phyloP scores from a whole-genome alignment of 2,329 filamentous ascomycete genomes.

The Diaporthe velutina region DNA sequence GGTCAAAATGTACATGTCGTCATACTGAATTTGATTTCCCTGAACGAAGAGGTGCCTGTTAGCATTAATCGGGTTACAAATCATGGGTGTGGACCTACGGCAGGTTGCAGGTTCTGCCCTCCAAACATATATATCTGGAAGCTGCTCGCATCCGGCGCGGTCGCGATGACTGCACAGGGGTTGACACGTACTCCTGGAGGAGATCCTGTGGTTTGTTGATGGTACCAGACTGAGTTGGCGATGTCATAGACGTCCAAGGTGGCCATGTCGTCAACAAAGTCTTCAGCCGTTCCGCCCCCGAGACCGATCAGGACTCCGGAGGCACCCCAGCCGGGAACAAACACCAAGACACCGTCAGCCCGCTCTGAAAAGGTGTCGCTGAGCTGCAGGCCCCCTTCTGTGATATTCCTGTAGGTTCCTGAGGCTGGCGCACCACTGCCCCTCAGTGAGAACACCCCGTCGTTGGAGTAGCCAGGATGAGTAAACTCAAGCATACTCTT shows the following conservation, averaged over 20 bases:
- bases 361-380: slow-evolving; percentile 77
- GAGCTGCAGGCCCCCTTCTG: slow-evolving; percentile 76
- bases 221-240: slow-evolving; percentile 78
- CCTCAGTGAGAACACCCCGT: slow-evolving; percentile 68
- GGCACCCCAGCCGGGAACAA: slow-evolving; percentile 80
- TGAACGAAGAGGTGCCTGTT: slow-evolving; percentile 41
- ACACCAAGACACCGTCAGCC: slow-evolving; percentile 80
- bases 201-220: slow-evolving; percentile 76
- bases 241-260: slow-evolving; percentile 82
- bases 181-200: slow-evolving; percentile 77
- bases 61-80: slow-evolving; percentile 5
- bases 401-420: slow-evolving; percentile 81
- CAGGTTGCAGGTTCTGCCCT: slow-evolving; percentile 78
- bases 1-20: slow-evolving; percentile 81
- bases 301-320: slow-evolving; percentile 79
- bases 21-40: slow-evolving; percentile 68
- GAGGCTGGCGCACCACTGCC: slow-evolving; percentile 69
- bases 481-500: slow-evolving; percentile 83
- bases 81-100: slow-evolving; percentile 51
- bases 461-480: slow-evolving; percentile 77
- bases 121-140: slow-evolving; percentile 86
- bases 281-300: slow-evolving; percentile 75
- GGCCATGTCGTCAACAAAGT: slow-evolving; percentile 69
- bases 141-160: slow-evolving; percentile 78
- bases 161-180: slow-evolving; percentile 77